phyloP scores from a whole-genome alignment of 225 moss, liverwort and hornwort genomes.

The Neckera pumila region DNA sequence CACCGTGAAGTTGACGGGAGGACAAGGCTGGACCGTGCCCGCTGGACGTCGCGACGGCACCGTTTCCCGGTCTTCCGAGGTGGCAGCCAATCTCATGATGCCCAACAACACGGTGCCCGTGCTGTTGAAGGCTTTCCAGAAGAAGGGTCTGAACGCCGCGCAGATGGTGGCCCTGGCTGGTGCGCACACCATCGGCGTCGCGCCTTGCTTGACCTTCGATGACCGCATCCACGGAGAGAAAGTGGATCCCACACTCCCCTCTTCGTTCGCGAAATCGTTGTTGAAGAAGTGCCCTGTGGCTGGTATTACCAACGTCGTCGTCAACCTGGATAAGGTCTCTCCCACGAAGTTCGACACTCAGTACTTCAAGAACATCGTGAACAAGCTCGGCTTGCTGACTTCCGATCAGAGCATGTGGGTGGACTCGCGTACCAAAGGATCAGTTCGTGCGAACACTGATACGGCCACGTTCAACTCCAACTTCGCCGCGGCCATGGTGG shows the following conservation, averaged over 20 bases:
- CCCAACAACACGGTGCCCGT: not conserved
- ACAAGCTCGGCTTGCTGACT: not conserved
- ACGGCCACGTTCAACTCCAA: not conserved
- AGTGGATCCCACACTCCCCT: not conserved
- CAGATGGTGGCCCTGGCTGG: not conserved
- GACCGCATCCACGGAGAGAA: not conserved
- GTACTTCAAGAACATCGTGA: not conserved
- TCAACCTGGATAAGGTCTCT: not conserved
- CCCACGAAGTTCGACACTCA: not conserved
- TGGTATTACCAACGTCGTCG: not conserved
- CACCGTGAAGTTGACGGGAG: not conserved
- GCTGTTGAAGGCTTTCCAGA: not conserved
- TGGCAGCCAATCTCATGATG: not conserved
- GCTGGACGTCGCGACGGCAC: not conserved
- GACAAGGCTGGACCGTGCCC: not conserved
- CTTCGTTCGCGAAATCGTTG: not conserved
- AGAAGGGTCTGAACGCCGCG: not conserved
- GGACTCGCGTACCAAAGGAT: not conserved
- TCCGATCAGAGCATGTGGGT: not conserved
- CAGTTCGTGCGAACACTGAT: not conserved
- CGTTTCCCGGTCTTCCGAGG: not conserved
- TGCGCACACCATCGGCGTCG: not conserved
- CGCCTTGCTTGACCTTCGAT: not conserved
- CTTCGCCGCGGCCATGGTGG: not conserved
- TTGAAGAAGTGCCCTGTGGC: not conserved